Base-by-base conservation (phyloP, 306 rosid species). In the Cucurbita argyrosperma region DNA sequence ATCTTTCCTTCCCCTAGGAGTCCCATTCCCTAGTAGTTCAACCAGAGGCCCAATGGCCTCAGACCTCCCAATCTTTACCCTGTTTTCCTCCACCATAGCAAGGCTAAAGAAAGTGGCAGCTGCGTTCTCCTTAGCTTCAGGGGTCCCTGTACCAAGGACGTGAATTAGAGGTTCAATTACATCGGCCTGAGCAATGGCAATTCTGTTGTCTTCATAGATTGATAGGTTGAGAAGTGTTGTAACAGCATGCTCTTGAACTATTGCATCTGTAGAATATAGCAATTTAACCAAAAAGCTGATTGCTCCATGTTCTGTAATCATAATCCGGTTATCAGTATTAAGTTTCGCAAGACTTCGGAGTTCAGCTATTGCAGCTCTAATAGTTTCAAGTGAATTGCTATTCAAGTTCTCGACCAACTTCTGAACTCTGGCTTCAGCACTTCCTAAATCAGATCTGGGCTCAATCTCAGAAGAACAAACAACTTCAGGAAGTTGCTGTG, bases 81-180 rank as follows among this genome's bases (percentile, higher is more conserved):
- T 95, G 86, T 91, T 91, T 74, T 95, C 97, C 85, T 88, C 97
- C 18, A 91, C 87, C 87, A 91, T 96, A 0, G 97, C 90, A 67
- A 95, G 86, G 84, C 99, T 95, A 85, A 87, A 95, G 63, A 95
- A 96, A 71, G 99, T 95, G 79, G 99, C 99, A 58, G 99, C 97
- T 43, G 99, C 85, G 84, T 95, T 95, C 85, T 95, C 99, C 84
- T 85, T 88, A 67, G 97, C 99, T 83, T 91, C 97, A 2, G 99
- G 85, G 76, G 92, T 95, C 78, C 99, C 99, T 21, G 83, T 80
- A 83, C 82, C 78, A 62, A 95, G 99, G 78, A 95, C 99, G 57
- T 84, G 86, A 80, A 95, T 95, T 39, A 95, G 77, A 70, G 97
- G 96, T 4, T 88, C 97, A 74, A 95, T 95, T 66, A 97, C 97